phyloP scores from a whole-genome alignment of 371 early-diverging fungal genomes.

The Encephalitozoon cuniculi region DNA sequence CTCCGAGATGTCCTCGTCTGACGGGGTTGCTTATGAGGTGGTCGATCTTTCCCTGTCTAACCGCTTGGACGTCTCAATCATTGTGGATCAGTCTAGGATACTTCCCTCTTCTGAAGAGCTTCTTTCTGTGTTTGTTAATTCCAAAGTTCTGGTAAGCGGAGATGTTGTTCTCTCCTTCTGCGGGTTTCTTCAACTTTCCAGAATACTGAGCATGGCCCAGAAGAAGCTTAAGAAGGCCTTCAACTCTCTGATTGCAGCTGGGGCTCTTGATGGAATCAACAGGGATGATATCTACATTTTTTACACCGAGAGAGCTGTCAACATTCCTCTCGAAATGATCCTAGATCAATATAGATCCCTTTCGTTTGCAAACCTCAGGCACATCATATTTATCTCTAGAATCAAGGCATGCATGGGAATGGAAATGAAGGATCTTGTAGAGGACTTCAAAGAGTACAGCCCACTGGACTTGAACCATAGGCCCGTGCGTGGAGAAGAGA shows the following conservation, averaged over 20 bases:
- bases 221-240: background rate
- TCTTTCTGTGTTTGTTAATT: background rate
- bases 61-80: background rate
- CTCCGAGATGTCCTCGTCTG: background rate
- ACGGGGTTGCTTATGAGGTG: background rate
- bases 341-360: background rate
- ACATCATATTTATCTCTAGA: slow-evolving; percentile 1
- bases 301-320: background rate
- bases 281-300: background rate
- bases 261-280: background rate
- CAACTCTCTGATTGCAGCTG: background rate
- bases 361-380: background rate
- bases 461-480: background rate
- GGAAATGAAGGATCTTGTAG: background rate
- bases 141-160: slow-evolving; percentile 9
- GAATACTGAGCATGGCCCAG: background rate
- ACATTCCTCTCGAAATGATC: slow-evolving; percentile 20
- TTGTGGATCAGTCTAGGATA: background rate
- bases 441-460: slow-evolving; percentile 10
- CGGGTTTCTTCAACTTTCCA: background rate
- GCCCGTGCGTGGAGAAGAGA: slow-evolving; percentile 10
- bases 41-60: background rate
- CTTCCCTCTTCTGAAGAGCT: background rate
- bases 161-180: slow-evolving; percentile 9
- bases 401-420: background rate